Conservation (phyloP, 2,329 filamentous ascomycete genomes). For the Paraphaeosphaeria minitans region DNA sequence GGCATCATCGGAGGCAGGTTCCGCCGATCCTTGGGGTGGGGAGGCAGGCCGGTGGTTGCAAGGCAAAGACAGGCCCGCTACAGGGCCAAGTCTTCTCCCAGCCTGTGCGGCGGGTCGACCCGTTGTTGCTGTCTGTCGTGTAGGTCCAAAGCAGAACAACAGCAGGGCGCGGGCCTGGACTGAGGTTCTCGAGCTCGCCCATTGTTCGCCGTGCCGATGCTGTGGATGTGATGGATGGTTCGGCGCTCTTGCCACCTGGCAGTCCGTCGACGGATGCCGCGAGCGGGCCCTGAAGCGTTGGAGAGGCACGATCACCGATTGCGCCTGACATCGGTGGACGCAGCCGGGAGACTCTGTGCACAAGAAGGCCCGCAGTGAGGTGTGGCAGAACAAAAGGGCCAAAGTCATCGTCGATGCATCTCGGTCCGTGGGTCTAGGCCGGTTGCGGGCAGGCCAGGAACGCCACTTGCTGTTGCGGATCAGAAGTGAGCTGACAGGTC, state of each 20-base stretch:
- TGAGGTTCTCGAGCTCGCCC: not conserved
- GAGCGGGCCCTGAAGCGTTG: not conserved
- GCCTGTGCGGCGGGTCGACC: constrained; percentile 7
- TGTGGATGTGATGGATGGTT: not conserved
- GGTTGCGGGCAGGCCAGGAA: not conserved
- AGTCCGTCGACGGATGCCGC: not conserved
- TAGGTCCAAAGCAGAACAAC: not conserved
- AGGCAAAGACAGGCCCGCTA: not conserved
- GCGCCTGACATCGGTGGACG: not conserved
- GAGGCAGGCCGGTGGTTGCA: not conserved
- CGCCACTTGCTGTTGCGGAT: constrained; percentile 4
- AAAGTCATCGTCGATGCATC: constrained; percentile 15
- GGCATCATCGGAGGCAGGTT: not conserved
- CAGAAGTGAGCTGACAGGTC: constrained; percentile 8
- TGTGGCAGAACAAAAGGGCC: constrained; percentile 1
- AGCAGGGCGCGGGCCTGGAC: not conserved
- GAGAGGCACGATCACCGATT: not conserved
- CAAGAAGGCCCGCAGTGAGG: not conserved
- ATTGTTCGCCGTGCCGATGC: not conserved
- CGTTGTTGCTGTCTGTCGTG: constrained; percentile 5
- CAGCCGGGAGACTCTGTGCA: not conserved
- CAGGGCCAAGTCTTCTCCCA: constrained; percentile 1
- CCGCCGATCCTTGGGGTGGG: too few relatives aligned
- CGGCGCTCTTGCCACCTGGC: not conserved
- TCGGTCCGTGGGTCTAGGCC: constrained; percentile 3